Base-by-base conservation (phyloP, 2,329 filamentous ascomycete species). In the Passalora sequoiae region DNA sequence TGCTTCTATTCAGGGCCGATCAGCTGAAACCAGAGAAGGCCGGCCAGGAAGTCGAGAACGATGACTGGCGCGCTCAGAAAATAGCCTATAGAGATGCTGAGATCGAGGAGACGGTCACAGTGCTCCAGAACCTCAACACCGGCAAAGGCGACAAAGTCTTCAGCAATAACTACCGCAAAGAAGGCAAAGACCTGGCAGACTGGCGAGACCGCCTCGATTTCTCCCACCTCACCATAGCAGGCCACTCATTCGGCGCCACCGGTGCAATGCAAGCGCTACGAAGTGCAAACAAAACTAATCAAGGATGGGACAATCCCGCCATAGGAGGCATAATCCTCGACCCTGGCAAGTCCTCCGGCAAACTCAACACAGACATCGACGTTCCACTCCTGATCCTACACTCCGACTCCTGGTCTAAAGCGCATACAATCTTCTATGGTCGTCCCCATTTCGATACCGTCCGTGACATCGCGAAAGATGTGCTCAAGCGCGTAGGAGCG, bases 181-280 rank as follows among this genome's bases (percentile, higher is more conserved):
- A 74, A 57, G 75, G 69, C 29, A 56, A 54, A 9, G 60, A 62
- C 46, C 68, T 79, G 1, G 51, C 62, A 2, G 60, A 63, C 7
- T 83, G 78, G 70, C 58, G 67, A 16, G 60, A 64, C 40, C 71
- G 77, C 4, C 70, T 84, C 4, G 70, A 81, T 58, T 65, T 73
- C 21, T 63, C 69, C 21, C 68, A 73, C 28, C 69, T 80, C 52
- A 70, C 75, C 32, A 69, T 83, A 6, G 75, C 69, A 2, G 80
- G 80, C 0, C 80, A 83, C 57, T 81, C 77, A 0, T 82, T 80
- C 61, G 80, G 80, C 31, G 80, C 79, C 2, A 83, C 80, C 0
- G 72, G 76, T 2, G 78, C 76, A 0, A 66, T 83, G 13, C 77
- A 79, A 47, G 73, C 76, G 3, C 66, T 83, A 5, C 72, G 73